Conservation (phyloP, 1,139 yeast species). For the Saccharomyces hybrid region DNA sequence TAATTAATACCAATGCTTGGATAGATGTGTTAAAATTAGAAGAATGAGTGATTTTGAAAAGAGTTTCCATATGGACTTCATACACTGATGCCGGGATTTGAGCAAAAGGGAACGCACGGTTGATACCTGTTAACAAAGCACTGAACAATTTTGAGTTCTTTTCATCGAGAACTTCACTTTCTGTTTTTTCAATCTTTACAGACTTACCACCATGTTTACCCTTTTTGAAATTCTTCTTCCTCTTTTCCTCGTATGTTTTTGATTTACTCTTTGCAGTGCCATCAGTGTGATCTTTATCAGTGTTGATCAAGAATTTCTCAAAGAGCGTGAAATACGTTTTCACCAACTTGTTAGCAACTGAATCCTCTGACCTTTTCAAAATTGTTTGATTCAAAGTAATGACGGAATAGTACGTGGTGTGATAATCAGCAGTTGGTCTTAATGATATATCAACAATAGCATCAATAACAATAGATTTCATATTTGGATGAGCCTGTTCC, state of each 20-base stretch:
- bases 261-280: constrained; percentile 30
- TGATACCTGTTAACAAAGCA: constrained; percentile 88
- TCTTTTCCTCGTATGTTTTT: constrained; percentile 36
- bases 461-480: constrained; percentile 76
- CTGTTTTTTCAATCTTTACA: constrained; percentile 58
- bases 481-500: constrained; percentile 91
- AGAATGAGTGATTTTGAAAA: constrained; percentile 87
- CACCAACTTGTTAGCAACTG: constrained; percentile 71
- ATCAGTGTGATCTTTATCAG: constrained; percentile 41
- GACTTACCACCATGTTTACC: constrained; percentile 81
- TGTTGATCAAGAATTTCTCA: constrained; percentile 69
- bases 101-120: constrained; percentile 93
- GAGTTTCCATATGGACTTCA: constrained; percentile 70
- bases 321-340: constrained; percentile 81
- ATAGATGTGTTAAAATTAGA: constrained; percentile 90
- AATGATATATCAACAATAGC: constrained; percentile 74
- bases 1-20: constrained; percentile 80
- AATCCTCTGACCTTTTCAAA: constrained; percentile 65
- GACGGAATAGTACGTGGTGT: constrained; percentile 79
- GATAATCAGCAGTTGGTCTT: constrained; percentile 71
- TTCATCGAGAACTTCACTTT: constrained; percentile 69
- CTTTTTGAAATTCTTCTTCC: constrained; percentile 48
- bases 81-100: constrained; percentile 65
- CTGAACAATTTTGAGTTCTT: constrained; percentile 78
- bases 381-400: constrained; percentile 91